phyloP scores from a whole-genome alignment of 208 protist genomes.

The Trypanosomatidae sp. region DNA sequence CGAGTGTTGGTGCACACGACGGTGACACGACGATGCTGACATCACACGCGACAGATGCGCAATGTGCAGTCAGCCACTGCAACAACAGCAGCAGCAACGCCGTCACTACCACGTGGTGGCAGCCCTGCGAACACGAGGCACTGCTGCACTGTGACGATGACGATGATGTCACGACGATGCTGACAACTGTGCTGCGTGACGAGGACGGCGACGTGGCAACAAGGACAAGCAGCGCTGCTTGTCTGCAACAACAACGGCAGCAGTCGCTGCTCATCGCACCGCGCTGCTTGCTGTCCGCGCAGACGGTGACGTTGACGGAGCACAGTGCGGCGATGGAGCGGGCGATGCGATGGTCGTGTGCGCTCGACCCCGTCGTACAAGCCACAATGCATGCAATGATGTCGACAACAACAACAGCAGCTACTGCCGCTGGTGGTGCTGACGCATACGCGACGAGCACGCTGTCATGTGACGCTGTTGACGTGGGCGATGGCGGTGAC shows the following conservation, averaged over 20 bases:
- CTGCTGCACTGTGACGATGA: neutral
- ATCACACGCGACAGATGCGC: too few relatives aligned
- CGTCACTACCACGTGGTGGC: neutral
- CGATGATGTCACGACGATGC: neutral
- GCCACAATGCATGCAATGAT: too few relatives aligned
- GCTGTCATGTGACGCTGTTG: too few relatives aligned
- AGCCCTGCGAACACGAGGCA: neutral
- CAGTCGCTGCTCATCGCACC: slow-evolving; percentile 14
- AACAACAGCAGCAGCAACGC: too few relatives aligned
- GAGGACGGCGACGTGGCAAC: too few relatives aligned
- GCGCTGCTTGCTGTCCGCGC: slow-evolving; percentile 34
- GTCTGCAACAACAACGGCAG: neutral
- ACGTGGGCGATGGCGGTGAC: too few relatives aligned
- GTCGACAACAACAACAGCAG: too few relatives aligned
- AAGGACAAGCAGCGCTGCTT: neutral
- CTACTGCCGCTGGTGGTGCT: too few relatives aligned
- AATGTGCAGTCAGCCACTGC: too few relatives aligned
- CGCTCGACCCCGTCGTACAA: slow-evolving; percentile 47
- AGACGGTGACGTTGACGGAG: slow-evolving; percentile 36
- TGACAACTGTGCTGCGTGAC: too few relatives aligned
- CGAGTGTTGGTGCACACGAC: slow-evolving; percentile 23
- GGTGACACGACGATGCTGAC: too few relatives aligned
- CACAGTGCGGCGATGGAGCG: slow-evolving; percentile 15
- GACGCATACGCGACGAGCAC: too few relatives aligned
- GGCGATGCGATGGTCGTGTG: slow-evolving; percentile 49